Evolutionary conservation across 768 basidiomycete genomes (phyloP).

Genomic region (Lactarius hengduanensis): DNA sequence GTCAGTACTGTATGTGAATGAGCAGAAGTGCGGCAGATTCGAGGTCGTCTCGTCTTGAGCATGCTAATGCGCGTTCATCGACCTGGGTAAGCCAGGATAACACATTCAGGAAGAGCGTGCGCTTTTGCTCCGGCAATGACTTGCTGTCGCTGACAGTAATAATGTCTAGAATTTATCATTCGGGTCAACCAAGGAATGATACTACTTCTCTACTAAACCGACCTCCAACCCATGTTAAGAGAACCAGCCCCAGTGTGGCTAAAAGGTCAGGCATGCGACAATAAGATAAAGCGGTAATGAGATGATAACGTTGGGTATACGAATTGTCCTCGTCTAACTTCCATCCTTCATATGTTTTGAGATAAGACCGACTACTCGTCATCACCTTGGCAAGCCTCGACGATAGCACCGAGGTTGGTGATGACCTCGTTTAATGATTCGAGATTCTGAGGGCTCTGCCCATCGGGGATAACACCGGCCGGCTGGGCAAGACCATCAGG

Average conservation of each 20-base stretch:
- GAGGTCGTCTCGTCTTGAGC: constrained; percentile 77
- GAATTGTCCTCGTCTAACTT: background rate
- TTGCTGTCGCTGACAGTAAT: too few relatives aligned
- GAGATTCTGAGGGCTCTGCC: constrained; percentile 1
- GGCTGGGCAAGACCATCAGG: constrained; percentile 7
- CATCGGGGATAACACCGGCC: background rate
- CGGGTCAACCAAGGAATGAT: constrained; percentile 8
- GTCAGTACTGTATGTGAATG: constrained; percentile 77
- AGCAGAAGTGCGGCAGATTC: constrained; percentile 78
- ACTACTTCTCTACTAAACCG: background rate
- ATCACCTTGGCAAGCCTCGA: background rate
- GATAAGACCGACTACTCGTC: background rate
- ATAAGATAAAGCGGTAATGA: constrained; percentile 17
- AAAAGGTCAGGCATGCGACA: constrained; percentile 7
- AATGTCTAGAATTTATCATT: background rate
- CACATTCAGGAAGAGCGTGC: constrained; percentile 14
- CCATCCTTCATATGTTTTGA: background rate
- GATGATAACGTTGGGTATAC: constrained; percentile 19
- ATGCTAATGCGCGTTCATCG: constrained; percentile 45
- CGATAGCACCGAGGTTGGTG: constrained; percentile 1
- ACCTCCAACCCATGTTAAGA: constrained; percentile 3
- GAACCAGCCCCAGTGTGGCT: constrained; percentile 10
- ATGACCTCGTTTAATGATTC: background rate
- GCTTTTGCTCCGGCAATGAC: constrained; percentile 74
- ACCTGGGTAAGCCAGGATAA: constrained; percentile 1